Evolutionary conservation across 2,329 filamentous ascomycete species (phyloP), one percentile per base, ranked within the genome.

Genomic region (Hypoxylon sp.): DNA sequence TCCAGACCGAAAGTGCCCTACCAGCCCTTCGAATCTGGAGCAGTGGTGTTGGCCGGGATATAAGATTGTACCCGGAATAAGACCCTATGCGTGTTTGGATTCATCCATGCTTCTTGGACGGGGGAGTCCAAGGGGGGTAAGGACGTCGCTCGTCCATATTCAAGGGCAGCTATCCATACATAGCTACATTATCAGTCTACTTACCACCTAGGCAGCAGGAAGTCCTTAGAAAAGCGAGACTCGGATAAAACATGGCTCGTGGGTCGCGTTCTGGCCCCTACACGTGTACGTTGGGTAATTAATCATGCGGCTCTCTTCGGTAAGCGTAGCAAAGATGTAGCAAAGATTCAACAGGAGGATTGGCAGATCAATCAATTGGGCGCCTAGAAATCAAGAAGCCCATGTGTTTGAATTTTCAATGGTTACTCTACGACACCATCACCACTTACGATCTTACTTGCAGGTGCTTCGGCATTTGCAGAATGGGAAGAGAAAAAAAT

Each of bases 291-390:
- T 51, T 51, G 38, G 46, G 23, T 21, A 11, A 56, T 60, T 19
- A 34, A 58, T 36, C 25, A 36, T 70, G 68, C 61, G 68, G 68
- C 68, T 70, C 61, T 65, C 23, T 55, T 70, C 67, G 67, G 61
- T 67, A 64, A 57, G 49, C 23, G 23, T 45, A 36, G 46, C 55
- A 49, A 36, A 57, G 25, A 51, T 28, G 23, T 45, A 36, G 46
- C 55, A 49, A 36, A 57, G 25, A 51, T 53, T 60, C 14, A 43
- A 62, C 14, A 11, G 28, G 21, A 19, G 36, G 60, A 60, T 14
- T 30, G 11, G 7, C 28, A 46, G 17, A 57, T 50, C 53, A 67
- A 62, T 67, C 32, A 53, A 64, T 67, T 70, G 64, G 67, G 34
- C 50, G 67, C 49, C 60, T 60, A 63, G 58, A 65, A 55, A 62